Evolutionary conservation across 208 protist genomes (phyloP).

Genomic region (Acanthamoeba lenticulata): DNA sequence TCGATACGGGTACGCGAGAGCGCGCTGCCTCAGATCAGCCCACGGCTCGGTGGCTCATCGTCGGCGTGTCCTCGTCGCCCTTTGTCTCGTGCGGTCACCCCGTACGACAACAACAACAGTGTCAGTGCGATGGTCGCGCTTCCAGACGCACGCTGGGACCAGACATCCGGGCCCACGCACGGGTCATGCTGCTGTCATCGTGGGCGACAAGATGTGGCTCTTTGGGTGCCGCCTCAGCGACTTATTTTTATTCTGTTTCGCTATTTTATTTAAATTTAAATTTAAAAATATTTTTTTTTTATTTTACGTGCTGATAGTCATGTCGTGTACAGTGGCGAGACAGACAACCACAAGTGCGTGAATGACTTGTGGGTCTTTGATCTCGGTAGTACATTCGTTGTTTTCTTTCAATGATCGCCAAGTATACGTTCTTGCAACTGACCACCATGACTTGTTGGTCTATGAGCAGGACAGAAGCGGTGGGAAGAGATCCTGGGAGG

Average conservation of each 20-base stretch:
- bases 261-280: not conserved
- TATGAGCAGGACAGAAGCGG: not conserved
- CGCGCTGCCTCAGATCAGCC: not conserved
- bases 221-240: not conserved
- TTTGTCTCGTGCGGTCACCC: too few species aligned
- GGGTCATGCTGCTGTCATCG: not conserved
- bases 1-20: constrained; percentile 48
- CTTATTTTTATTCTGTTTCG: not conserved
- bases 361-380: constrained; percentile 57
- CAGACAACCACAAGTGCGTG: constrained; percentile 33
- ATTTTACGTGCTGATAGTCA: not conserved
- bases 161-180: constrained; percentile 8
- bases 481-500: not conserved
- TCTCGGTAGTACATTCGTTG: not conserved
- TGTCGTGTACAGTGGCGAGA: not conserved
- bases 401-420: not conserved
- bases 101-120: too few species aligned
- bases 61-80: too few species aligned
- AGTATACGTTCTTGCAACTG: too few species aligned
- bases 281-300: not conserved
- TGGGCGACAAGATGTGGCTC: constrained; percentile 46
- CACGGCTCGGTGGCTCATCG: not conserved
- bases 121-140: constrained; percentile 55
- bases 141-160: not conserved
- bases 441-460: not conserved